Conservation (phyloP, 2,329 filamentous ascomycete species). For the Pseudogymnoascus sp. region DNA sequence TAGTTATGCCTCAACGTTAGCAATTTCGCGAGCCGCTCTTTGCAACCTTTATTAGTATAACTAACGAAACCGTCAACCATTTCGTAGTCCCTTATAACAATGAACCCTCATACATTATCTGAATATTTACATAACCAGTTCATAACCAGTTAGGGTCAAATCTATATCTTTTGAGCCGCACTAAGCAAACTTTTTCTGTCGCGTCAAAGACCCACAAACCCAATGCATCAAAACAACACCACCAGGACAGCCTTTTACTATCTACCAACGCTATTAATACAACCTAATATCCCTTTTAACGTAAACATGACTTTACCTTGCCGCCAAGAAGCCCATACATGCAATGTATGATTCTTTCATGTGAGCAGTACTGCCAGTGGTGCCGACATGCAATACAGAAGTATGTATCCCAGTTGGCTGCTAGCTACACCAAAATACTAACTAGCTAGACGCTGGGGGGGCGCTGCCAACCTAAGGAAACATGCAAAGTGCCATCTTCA, state of each 20-base stretch:
- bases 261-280: background rate
- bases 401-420: background rate
- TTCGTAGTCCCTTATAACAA: background rate
- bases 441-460: background rate
- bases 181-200: background rate
- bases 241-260: background rate
- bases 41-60: too few species aligned
- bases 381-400: background rate
- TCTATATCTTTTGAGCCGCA: background rate
- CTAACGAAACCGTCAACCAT: background rate
- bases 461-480: background rate
- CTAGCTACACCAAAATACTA: background rate
- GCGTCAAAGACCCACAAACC: background rate
- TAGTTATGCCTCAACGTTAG: background rate
- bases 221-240: background rate
- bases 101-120: background rate
- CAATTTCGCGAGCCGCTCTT: too few species aligned
- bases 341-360: background rate
- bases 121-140: background rate
- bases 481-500: background rate
- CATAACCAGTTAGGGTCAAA: background rate
- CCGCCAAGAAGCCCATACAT: background rate
- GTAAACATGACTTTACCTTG: background rate
- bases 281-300: background rate
- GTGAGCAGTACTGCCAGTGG: conserved; percentile 1